A percentile compares a stretch with the other conserved stretches of the same genome.
These are phyloP conservation scores for Xylaria multiplex DNA, from an alignment of 2,329 filamentous ascomycete genomes.

Conservation along the genomic window DNA sequence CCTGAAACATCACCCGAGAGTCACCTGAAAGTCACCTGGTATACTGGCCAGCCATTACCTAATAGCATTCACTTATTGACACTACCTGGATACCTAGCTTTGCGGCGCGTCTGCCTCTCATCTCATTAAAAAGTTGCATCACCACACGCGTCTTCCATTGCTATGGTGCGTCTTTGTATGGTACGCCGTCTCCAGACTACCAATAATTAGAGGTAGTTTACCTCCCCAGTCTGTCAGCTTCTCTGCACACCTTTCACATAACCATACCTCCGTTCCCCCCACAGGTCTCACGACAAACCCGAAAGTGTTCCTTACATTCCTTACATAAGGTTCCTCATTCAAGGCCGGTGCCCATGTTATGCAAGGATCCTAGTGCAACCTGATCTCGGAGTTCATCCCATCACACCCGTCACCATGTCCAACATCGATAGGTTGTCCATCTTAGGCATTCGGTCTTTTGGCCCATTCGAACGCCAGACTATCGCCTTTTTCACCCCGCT, in stretches of 20 bases:
- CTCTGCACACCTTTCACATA: background rate
- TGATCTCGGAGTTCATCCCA: slow-evolving; percentile 14
- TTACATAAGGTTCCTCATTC: too few relatives aligned
- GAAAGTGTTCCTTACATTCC: background rate
- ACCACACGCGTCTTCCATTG: slow-evolving; percentile 26
- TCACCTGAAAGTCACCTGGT: slow-evolving; percentile 1
- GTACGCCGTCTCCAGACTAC: too few relatives aligned
- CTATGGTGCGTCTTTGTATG: background rate
- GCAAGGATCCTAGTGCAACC: slow-evolving; percentile 21
- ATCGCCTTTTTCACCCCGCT: slow-evolving; percentile 91
- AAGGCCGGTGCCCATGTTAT: slow-evolving; percentile 1
- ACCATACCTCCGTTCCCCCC: background rate
- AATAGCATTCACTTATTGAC: slow-evolving; percentile 9
- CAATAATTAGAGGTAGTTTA: too few relatives aligned
- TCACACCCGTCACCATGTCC: slow-evolving; percentile 62
- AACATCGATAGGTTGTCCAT: slow-evolving; percentile 92
- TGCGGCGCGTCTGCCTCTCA: slow-evolving; percentile 19
- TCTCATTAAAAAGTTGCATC: slow-evolving; percentile 26
- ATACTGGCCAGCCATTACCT: slow-evolving; percentile 11
- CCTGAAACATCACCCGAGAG: background rate
- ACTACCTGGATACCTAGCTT: background rate
- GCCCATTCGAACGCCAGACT: slow-evolving; percentile 75
- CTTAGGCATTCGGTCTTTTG: slow-evolving; percentile 85
- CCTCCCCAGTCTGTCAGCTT: too few relatives aligned
- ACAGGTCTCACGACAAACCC: background rate